These are phyloP conservation scores for Nannizziopsis arthrosporioides DNA, from an alignment of 2,329 filamentous ascomycete genomes.

Conservation along the genomic window DNA sequence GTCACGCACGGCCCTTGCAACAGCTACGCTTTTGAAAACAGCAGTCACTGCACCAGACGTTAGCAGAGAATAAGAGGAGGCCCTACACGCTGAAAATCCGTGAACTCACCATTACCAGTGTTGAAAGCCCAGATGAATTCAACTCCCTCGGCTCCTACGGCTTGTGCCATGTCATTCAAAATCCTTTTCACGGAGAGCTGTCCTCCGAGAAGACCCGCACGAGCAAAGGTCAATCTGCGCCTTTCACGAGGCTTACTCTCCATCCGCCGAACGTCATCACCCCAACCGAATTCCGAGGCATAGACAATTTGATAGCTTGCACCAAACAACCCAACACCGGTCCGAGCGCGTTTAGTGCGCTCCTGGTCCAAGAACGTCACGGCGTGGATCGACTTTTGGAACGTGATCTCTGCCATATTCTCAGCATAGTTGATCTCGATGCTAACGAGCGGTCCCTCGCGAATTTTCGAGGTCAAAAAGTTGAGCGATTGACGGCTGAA, in stretches of 20 bases:
- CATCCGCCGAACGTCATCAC: constrained; percentile 28
- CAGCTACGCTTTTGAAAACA: constrained; percentile 29
- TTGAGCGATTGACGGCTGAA: constrained; percentile 16
- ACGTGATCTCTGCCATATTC: constrained; percentile 27
- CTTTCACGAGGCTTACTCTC: constrained; percentile 27
- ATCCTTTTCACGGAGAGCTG: constrained; percentile 26
- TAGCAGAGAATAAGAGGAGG: constrained; percentile 10
- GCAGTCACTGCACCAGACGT: constrained; percentile 24
- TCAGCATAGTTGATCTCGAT: constrained; percentile 24
- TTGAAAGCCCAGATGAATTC: constrained; percentile 35
- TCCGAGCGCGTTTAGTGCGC: constrained; percentile 19
- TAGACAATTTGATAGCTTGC: constrained; percentile 21
- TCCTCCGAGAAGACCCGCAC: constrained; percentile 28
- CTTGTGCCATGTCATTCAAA: constrained; percentile 24
- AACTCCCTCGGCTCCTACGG: constrained; percentile 27
- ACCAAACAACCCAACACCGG: constrained; percentile 27
- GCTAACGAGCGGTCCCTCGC: constrained; percentile 31
- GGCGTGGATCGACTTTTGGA: constrained; percentile 30
- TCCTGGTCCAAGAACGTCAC: constrained; percentile 26
- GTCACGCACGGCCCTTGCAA: constrained; percentile 26
- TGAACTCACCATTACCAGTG: constrained; percentile 31
- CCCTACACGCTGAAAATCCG: background rate
- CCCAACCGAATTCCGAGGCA: constrained; percentile 25
- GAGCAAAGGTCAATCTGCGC: constrained; percentile 33
- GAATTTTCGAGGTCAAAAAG: constrained; percentile 27